A percentile compares a stretch with the other conserved stretches of the same genome.
phyloP scores from a whole-genome alignment of 257 asterid species.

The Rubia yunnanensis region DNA sequence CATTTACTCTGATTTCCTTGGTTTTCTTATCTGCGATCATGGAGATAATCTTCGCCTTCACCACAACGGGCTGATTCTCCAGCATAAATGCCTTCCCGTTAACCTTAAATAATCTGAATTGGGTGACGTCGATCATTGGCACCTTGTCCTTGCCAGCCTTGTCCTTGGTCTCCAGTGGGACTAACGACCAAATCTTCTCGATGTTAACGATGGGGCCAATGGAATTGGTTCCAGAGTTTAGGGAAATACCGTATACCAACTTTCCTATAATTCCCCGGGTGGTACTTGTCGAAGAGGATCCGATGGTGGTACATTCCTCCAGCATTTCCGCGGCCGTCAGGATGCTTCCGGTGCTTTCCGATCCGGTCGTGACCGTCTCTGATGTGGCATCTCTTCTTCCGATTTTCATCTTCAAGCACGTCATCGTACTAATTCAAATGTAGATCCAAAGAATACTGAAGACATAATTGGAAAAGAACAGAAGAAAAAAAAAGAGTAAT shows the following conservation, averaged over 20 bases:
- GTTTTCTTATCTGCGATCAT: slow-evolving; percentile 15
- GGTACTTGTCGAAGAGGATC: slow-evolving; percentile 24
- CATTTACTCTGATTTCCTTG: slow-evolving; percentile 10
- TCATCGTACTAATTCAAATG: too few species aligned
- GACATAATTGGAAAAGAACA: too few species aligned
- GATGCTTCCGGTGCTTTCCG: slow-evolving; percentile 14
- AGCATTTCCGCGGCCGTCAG: slow-evolving; percentile 11
- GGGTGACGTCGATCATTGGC: slow-evolving; percentile 17
- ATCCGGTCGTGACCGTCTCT: not conserved
- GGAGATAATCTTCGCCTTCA: slow-evolving; percentile 15
- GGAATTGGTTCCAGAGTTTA: slow-evolving; percentile 13
- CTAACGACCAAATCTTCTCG: slow-evolving; percentile 19
- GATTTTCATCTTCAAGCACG: slow-evolving; percentile 14
- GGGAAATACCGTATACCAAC: slow-evolving; percentile 17
- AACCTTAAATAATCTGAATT: slow-evolving; percentile 16
- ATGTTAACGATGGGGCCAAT: slow-evolving; percentile 16
- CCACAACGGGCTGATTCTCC: slow-evolving; percentile 10
- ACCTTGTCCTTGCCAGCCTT: slow-evolving; percentile 9
- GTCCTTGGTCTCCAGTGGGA: slow-evolving; percentile 10
- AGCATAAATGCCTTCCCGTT: slow-evolving; percentile 15
- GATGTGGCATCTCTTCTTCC: not conserved
- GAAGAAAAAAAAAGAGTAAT: too few species aligned
- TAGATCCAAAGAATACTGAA: too few species aligned
- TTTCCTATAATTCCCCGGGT: slow-evolving; percentile 13
- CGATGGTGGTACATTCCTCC: slow-evolving; percentile 14